Conservation (phyloP, 1,139 yeast genomes). For the Kodamaea ohmeri region DNA sequence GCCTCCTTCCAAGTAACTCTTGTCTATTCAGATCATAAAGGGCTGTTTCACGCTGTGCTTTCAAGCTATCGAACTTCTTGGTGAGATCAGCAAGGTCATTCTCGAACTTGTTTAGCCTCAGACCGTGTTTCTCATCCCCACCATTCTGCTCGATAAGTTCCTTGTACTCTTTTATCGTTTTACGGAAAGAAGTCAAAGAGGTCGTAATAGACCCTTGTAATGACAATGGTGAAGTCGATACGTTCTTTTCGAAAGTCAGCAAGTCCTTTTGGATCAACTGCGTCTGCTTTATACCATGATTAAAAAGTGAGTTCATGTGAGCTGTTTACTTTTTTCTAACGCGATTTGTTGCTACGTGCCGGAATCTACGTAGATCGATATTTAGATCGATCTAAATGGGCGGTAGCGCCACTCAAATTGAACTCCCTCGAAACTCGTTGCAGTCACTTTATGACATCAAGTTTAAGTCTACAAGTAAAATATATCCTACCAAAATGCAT, state of each 20-base stretch:
- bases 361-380: no score
- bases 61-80: constrained; percentile 59
- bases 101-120: constrained; percentile 59
- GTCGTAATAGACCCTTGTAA: constrained; percentile 84
- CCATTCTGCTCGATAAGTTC: constrained; percentile 61
- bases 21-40: constrained; percentile 53
- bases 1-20: constrained; percentile 61
- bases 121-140: constrained; percentile 59
- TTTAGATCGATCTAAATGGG: no score
- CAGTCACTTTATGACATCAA: no score
- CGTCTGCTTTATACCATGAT: constrained; percentile 86
- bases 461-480: no score
- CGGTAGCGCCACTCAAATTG: no score
- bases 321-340: constrained; percentile 4
- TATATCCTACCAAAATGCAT: no score
- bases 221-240: constrained; percentile 69
- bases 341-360: constrained; percentile 1
- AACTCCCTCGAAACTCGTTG: no score
- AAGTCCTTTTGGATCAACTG: constrained; percentile 70
- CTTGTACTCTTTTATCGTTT: constrained; percentile 76
- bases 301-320: constrained; percentile 70
- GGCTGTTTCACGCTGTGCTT: constrained; percentile 60
- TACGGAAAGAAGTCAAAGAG: constrained; percentile 67
- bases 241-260: constrained; percentile 60
- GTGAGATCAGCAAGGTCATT: constrained; percentile 56